These are phyloP conservation scores for Phytophthora cactorum DNA, from an alignment of 352 stramenopile genomes.

Conservation along the genomic window DNA sequence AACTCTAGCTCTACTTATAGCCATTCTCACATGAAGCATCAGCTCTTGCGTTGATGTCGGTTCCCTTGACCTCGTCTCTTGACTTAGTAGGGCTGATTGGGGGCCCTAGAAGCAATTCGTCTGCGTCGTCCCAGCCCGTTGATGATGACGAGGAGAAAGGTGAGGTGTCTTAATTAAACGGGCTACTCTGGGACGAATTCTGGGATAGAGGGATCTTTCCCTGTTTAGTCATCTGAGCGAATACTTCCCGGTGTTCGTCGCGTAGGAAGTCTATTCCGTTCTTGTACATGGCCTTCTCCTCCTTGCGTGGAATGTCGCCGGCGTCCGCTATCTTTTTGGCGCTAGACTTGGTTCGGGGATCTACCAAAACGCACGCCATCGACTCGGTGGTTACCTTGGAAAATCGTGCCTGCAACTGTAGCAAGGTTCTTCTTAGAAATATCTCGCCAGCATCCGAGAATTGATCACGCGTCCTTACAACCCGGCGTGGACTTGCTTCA, in stretches of 20 bases:
- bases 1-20: slow-evolving; percentile 1
- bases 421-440: background rate
- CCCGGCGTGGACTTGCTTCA: background rate
- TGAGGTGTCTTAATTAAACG: no score
- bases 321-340: slow-evolving; percentile 1
- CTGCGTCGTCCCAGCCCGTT: slow-evolving; percentile 8
- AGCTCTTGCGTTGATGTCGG: slow-evolving; percentile 13
- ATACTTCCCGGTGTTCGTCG: background rate
- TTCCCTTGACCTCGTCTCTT: slow-evolving; percentile 7
- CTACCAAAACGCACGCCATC: background rate
- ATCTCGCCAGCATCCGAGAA: background rate
- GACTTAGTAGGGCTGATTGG: slow-evolving; percentile 4
- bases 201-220: slow-evolving; percentile 1
- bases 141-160: background rate
- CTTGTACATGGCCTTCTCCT: background rate
- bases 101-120: background rate
- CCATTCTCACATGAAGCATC: slow-evolving; percentile 1
- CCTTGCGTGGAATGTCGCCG: background rate
- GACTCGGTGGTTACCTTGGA: background rate
- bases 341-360: background rate
- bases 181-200: slow-evolving; percentile 2
- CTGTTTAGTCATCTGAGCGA: slow-evolving; percentile 3
- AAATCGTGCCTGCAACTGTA: background rate
- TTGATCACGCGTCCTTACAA: background rate
- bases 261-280: background rate